Conservation (phyloP, 352 stramenopile species). For the Elongisporangium prolatum region DNA sequence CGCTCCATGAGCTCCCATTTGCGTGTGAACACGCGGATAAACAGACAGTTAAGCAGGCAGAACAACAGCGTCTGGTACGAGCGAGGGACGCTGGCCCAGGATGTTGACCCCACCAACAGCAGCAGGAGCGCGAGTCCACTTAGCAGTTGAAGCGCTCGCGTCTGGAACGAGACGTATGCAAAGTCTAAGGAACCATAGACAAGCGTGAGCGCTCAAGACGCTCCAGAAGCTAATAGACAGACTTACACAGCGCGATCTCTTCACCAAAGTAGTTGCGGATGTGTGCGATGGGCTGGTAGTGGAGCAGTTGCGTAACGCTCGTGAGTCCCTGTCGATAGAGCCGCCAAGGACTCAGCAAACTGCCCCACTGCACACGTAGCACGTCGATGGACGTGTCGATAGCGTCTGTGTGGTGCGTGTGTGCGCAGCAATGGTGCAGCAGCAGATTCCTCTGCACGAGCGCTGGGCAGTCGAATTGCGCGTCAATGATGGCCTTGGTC, state of each 20-base stretch:
- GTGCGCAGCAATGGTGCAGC: slow-evolving; percentile 45
- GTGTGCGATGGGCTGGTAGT: slow-evolving; percentile 41
- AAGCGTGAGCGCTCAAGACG: background rate
- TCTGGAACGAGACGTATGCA: slow-evolving; percentile 60
- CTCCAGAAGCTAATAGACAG: slow-evolving; percentile 1
- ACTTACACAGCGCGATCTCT: slow-evolving; percentile 72
- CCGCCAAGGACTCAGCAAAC: slow-evolving; percentile 21
- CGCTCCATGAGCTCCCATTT: slow-evolving; percentile 57
- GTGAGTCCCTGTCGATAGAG: slow-evolving; percentile 14
- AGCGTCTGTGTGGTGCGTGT: slow-evolving; percentile 53
- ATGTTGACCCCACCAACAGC: slow-evolving; percentile 7
- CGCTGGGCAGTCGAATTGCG: slow-evolving; percentile 67
- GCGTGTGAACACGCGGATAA: slow-evolving; percentile 43
- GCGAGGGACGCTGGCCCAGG: background rate
- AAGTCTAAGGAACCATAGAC: slow-evolving; percentile 28
- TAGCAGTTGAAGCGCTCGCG: slow-evolving; percentile 32
- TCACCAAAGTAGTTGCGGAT: slow-evolving; percentile 82
- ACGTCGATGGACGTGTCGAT: slow-evolving; percentile 66
- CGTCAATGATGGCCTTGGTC: slow-evolving; percentile 64
- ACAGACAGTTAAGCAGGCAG: slow-evolving; percentile 39
- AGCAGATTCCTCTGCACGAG: slow-evolving; percentile 47
- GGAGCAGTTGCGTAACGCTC: slow-evolving; percentile 13
- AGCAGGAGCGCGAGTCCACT: slow-evolving; percentile 31
- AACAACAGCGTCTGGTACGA: slow-evolving; percentile 15
- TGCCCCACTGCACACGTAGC: slow-evolving; percentile 48